phyloP scores from a whole-genome alignment of 2,329 filamentous ascomycete species.

The Penicillium sp. region DNA sequence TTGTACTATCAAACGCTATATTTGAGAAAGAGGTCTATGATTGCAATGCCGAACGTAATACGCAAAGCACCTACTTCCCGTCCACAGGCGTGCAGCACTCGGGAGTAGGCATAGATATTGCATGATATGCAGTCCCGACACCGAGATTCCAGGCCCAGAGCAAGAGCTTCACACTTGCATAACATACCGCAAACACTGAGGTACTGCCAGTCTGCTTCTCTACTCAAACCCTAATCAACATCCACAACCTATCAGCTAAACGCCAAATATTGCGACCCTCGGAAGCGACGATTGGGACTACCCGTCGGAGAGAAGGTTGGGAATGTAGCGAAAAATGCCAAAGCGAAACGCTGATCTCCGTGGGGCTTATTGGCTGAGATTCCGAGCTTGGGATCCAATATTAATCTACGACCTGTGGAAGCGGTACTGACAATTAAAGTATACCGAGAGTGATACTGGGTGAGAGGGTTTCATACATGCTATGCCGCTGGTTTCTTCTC shows the following conservation, averaged over 20 bases:
- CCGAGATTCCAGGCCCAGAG: not conserved
- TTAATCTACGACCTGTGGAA: not conserved
- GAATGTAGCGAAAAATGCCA: conserved; percentile 6
- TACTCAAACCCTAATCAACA: not conserved
- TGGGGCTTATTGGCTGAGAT: conserved; percentile 1
- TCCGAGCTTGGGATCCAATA: not conserved
- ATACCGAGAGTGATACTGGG: not conserved
- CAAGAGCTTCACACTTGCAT: not conserved
- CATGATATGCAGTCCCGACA: not conserved
- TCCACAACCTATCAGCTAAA: too few relatives aligned
- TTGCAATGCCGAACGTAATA: too few relatives aligned
- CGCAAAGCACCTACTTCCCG: not conserved
- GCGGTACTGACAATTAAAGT: not conserved
- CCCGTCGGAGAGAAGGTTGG: conserved; percentile 1
- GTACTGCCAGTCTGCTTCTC: not conserved
- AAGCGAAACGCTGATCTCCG: not conserved
- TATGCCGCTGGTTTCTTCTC: too few relatives aligned
- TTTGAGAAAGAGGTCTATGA: too few relatives aligned
- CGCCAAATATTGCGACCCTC: not conserved
- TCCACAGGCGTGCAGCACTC: not conserved
- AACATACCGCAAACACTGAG: not conserved
- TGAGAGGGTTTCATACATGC: not conserved
- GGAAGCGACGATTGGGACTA: not conserved
- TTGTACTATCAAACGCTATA: too few relatives aligned
- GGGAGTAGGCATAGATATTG: not conserved